Evolutionary conservation across 345 rosid genomes (phyloP), one percentile per base, ranked within the genome.

Genomic region (Heritiera fomes): DNA sequence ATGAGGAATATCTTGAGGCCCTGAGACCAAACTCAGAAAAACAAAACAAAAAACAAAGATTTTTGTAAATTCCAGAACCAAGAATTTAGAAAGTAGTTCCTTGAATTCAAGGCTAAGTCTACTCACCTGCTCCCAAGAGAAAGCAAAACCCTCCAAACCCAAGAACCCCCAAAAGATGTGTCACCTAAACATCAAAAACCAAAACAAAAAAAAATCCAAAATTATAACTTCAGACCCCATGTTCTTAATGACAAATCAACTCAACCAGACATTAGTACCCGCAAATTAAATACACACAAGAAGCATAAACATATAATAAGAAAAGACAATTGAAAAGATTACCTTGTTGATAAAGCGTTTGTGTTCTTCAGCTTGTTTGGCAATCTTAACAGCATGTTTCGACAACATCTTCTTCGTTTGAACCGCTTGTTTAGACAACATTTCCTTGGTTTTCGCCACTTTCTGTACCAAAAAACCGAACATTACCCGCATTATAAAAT

Each of bases 81-180:
- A 64, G 13, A 76, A 18, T 32, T 6, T 66, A 69, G 5, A 32
- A 32, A 79, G n/a, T 30, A 75, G 43, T 64, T 60, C 28, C 56
- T 85, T 77, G 56, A 69, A 81, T 53, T 50, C 65, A 77, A 68
- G n/a, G 75, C 8, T 34, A 34, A 34, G 38, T 34, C 1, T 34
- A 34, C 38, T 91, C 79, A 95, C 97, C 91, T 59, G 99, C 98
- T 65, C 99, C 98, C 81, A 95, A 82, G 38, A 95, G 86, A 83
- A 92, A 95, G 86, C 98, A 95, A 85, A 95, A 91, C 2, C 94
- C 94, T 23, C 99, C 99, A 76, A 93, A 93, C 28, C 94, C 99
- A 17, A 95, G 94, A 82, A 95, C 99, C 45, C 99, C 93, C 79
- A 92, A 71, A 49, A 95, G 86, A 90, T 93, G 92, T 41, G 98